Evolutionary conservation across 371 early-diverging fungal genomes (phyloP).

Genomic region (Zopfochytrium polystomum): DNA sequence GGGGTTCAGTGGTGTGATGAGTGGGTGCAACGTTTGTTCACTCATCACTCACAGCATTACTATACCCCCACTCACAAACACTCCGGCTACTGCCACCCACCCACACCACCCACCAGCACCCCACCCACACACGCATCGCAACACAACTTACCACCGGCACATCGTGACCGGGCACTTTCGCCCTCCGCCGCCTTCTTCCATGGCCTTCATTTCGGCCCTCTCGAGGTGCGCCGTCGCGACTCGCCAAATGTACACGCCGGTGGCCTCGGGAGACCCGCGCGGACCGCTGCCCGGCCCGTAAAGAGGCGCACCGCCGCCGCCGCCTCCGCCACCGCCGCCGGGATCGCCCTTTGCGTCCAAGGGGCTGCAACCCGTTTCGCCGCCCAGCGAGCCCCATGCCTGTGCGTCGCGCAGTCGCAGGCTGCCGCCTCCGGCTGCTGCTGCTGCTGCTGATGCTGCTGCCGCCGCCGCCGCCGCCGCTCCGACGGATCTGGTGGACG

Average conservation of each 20-base stretch:
- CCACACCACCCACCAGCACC: no score
- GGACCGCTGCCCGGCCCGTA: background rate
- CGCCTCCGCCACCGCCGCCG: background rate
- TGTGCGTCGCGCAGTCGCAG: background rate
- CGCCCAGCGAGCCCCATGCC: background rate
- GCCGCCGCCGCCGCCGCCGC: background rate
- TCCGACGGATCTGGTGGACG: background rate
- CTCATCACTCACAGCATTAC: no score
- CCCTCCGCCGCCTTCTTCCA: constrained; percentile 23
- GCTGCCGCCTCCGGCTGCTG: no score
- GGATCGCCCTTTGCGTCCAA: background rate
- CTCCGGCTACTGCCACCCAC: background rate
- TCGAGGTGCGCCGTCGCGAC: constrained; percentile 42
- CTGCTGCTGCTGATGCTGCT: no score
- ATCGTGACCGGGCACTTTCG: constrained; percentile 16
- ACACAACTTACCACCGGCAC: constrained; percentile 32
- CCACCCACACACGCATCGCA: background rate
- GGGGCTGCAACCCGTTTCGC: background rate
- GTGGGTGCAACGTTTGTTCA: no score
- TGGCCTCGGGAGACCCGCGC: constrained; percentile 22
- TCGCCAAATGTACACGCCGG: constrained; percentile 45
- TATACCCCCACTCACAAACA: constrained; percentile 4
- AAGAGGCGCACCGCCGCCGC: background rate
- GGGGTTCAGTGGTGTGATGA: no score
- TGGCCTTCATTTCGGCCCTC: constrained; percentile 39